Evolutionary conservation across 1,284 basidiomycete species (phyloP), one percentile per base, ranked within the genome.

Genomic region (Pseudozyma thailandica): DNA sequence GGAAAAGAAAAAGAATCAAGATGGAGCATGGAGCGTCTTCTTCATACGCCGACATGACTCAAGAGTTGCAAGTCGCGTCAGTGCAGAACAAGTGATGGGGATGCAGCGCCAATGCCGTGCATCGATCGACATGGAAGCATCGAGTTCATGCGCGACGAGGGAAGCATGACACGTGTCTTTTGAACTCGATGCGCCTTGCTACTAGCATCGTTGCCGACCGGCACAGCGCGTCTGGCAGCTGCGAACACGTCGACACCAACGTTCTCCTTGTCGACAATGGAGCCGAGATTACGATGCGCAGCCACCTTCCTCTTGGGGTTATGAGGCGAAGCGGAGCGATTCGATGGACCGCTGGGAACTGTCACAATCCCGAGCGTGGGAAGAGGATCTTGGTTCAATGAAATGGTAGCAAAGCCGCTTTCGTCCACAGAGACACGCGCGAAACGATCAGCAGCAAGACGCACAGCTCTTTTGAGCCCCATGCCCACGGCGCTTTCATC

Each of bases 401-500:
- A 30, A 4, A 65, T 31, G 37, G 56, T 59, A 18, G 56, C 62
- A 31, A 55, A 59, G 25, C 62, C 56, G 8, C 26, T 47, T 16
- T 48, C 48, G 33, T 65, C 56, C 13, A 65, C 39, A 16, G 48
- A 33, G 23, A 59, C 25, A n/a, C 43, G 20, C 5, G 62, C 62
- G 38, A 50, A 51, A 12, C 56, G 62, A 30, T 65, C 51, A n/a
- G 62, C 62, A 38, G 62, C 62, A n/a, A 51, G 27, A 13, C 44
- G 51, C 18, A 65, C 48, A 6, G 62, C 62, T 6, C 12, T 41
- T 35, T 31, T 42, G 16, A 65, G 55, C 13, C 62, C 62, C 2
- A 52, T 12, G 5, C 25, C 18, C 10, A 23, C 38, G 6, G 28
- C 48, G 7, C 37, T 28, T 13, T 51, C 33, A 10, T 20, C 31